Evolutionary conservation across 805 yeast genomes (phyloP), one percentile per base, ranked within the genome.

Genomic region (Starmerella ratchasimensis): DNA sequence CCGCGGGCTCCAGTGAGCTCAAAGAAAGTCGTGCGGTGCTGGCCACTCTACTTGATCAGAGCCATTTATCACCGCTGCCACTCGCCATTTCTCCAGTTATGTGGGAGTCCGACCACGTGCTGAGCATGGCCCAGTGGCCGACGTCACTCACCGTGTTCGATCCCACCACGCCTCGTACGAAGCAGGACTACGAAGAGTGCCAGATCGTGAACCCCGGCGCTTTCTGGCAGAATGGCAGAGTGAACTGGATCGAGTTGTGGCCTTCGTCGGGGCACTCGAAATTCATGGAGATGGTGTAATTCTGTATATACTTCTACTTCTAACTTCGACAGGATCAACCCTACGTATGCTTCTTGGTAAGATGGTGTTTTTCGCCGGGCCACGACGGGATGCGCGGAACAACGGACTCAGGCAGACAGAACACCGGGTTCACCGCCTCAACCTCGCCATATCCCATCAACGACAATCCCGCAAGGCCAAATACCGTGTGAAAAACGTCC

Each of bases 401-500:
- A 7, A 33, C 42, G 1, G 30, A 13, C 14, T 18, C 31, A 2
- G 96, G 94, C 66, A 90, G 66, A 53, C 97, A 88, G 56, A 82
- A 86, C 3, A 76, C 67, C 0, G 99, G 95, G 56, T 84, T 88
- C 7, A 90, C 71, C 4, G 65, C 62, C n/a, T 58, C 66, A 20
- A 88, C 60, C 32, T 64, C 60, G 14, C 71, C 73, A 39, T 60
- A 71, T 2, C 79, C 80, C 58, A 86, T 64, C 37, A 90, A 58
- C 51, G 93, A 76, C 41, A 90, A 62, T 0, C 95, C 99, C 0
- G 95, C 78, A 16, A 88, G 61, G 0, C 94, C 94, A 59, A 90
- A 90, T 14, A 77, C 65, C 0, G 98, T 90, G 55, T 90, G 99
- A 54, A 74, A 90, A 0, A 90, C 90, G 55, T 90, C 99, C 1